These are phyloP conservation scores for Helminthosporium solani DNA, from an alignment of 2,329 filamentous ascomycete species.

Conservation along the genomic window DNA sequence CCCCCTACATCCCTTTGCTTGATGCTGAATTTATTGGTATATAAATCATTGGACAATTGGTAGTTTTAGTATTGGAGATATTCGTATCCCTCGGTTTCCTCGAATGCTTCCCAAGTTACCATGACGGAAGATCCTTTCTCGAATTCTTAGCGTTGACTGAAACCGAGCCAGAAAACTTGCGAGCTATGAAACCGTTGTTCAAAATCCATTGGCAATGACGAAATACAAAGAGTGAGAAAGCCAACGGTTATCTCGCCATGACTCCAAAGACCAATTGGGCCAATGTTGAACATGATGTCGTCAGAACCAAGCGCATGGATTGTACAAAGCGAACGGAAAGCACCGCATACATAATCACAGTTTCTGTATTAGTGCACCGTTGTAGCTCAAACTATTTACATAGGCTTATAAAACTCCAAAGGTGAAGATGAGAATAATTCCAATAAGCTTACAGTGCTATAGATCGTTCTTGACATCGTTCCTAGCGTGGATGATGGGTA, in stretches of 20 bases:
- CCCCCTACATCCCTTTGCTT: background rate
- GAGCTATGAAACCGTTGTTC: background rate
- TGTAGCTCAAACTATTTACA: too few relatives aligned
- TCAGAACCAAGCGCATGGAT: constrained; percentile 2
- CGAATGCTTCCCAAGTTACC: constrained; percentile 1
- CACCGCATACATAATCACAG: constrained; percentile 5
- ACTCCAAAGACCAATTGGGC: constrained; percentile 7
- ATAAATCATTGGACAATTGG: background rate
- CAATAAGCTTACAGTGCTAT: too few relatives aligned
- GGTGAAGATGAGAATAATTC: too few relatives aligned
- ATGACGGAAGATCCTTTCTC: constrained; percentile 1
- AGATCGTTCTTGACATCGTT: too few relatives aligned
- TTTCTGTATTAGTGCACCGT: too few relatives aligned
- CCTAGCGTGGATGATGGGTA: too few relatives aligned
- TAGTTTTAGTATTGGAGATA: background rate
- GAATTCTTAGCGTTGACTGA: background rate
- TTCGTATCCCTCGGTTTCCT: background rate
- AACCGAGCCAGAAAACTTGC: background rate
- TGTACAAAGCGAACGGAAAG: constrained; percentile 1
- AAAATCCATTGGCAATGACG: constrained; percentile 4
- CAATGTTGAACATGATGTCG: too few relatives aligned
- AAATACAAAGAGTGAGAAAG: constrained; percentile 5
- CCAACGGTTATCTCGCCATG: constrained; percentile 4
- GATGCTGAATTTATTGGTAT: background rate
- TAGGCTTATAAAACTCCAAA: too few relatives aligned